Evolutionary conservation across 2,329 filamentous ascomycete genomes (phyloP), one percentile per base, ranked within the genome.

Genomic region (Corinectria fuckeliana): DNA sequence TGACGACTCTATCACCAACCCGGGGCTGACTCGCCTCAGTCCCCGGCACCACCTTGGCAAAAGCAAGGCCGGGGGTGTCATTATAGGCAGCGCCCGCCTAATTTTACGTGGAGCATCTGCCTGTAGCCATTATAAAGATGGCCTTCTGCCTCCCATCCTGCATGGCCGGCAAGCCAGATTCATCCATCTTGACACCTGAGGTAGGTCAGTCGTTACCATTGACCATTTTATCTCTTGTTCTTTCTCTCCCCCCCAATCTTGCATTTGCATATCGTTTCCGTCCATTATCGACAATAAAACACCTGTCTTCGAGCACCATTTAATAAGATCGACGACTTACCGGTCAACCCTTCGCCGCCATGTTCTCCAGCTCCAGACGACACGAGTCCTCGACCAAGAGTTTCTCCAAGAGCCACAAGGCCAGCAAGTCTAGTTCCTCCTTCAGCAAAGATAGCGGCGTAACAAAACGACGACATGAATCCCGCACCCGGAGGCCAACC

Each of bases 381-480:
- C 76, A 77, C 50, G 80, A 83, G 36, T 71, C 72, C 30, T 76
- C 77, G 28, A 81, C 67, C 76, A 82, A 77, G 74, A 85, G 81
- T 74, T 84, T 84, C 58, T 82, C 82, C 51, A 85, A 83, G 63
- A 75, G 79, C 61, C 79, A 83, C 56, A 84, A 83, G 62, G 67
- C 69, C 21, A 78, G 74, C 66, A 85, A 82, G 64, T 81, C 83
- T 4, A 83, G 74, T 67, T 78, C 82, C 2, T 86, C 84, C 1
- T 85, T 86, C 69, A 82, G 78, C 71, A 85, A 83, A 62, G 80
- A 81, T 21, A 75, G 78, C 39, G 84, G 84, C 2, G 75, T 87
- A 14, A 81, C 81, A 25, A 87, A 87, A 72, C 76, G 79, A 64
- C 81, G 82, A 60, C 82, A 83, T 71, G 83, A 86, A 44, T 77